Evolutionary conservation across 345 rosid species (phyloP), one percentile per base, ranked within the genome.

Genomic region (Eucalyptus erythrocorys): DNA sequence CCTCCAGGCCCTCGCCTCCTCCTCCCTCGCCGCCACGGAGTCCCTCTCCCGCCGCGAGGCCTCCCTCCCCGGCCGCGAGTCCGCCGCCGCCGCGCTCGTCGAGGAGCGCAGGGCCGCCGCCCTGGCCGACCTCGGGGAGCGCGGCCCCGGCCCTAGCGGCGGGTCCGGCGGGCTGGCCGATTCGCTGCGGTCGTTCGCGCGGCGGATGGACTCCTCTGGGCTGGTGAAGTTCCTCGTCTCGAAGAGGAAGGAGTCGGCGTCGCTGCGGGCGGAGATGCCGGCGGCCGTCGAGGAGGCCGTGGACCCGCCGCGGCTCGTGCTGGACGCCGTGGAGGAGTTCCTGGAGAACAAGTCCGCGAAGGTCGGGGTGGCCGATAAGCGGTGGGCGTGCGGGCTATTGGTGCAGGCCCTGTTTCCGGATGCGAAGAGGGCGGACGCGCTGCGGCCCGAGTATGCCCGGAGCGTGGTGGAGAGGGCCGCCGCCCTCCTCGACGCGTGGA

Each of bases 371-470:
- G 91, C 94, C 30, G 96, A 94, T 82, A 94, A 93, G 92, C 90
- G 96, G 88, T 94, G 96, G 96, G 95, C 95, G 2, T 92, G 94
- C 19, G 95, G 93, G 64, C 85, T 92, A 89, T 76, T 94, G 89
- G 93, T 95, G 84, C 95, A 94, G 86, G 95, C 92, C 34, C 89
- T 94, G 64, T 92, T 94, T 40, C 93, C 94, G 51, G 93, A 93
- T 85, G 90, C 64, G 51, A 57, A 40, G 76, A 49, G 76, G 86
- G 47, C 27, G 76, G 61, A 81, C 37, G 40, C 37, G 55, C 61
- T 40, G 53, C 48, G 27, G 30, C 93, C 93, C 14, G 88, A 55
- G 85, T 93, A 91, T 47, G 90, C 94, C 15, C 89, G 91, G 81
- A 90, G 90, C 10, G 89, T 88, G 48, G 92, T 90, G 80, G 94